Evolutionary conservation across 2,329 filamentous ascomycete genomes (phyloP), one percentile per base, ranked within the genome.

Genomic region (Epichloe aotearoae): DNA sequence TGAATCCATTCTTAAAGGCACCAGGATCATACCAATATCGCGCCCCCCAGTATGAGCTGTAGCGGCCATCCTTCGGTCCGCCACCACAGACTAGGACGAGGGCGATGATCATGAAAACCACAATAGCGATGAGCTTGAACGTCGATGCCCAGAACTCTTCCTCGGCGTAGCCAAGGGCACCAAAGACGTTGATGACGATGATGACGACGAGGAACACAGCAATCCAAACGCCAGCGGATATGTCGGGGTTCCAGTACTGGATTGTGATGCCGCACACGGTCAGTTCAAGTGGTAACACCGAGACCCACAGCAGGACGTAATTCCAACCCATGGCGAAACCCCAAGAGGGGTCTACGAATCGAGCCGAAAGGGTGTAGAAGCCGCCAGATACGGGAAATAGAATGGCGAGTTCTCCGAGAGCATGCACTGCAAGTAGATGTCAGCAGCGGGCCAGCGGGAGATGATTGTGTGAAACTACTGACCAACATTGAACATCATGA

Each of bases 1-100:
- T 83, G 69, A 88, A 88, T 30, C 84, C 84, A 58, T 86, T 79
- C 61, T 83, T 69, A 64, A 88, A 89, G 0, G 74, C 72, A 19
- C 74, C 74, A 0, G 74, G 69, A 23, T 73, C 61, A 50, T 74
- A 61, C 74, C 75, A 76, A 36, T 71, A 69, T 4, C 70, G 68
- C 1, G 72, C 71, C 77, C 74, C 74, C 59, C 66, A 73, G 61
- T 77, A 77, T 11, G 73, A 52, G 52, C 53, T 46, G 55, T 74
- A 75, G 19, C 55, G 50, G 36, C 74, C 72, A 20, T 59, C 66
- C 1, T 67, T 70, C 3, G 80, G 79, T 1, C 79, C 80, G 51
- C 81, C 81, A 19, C 81, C 81, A 5, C 72, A 69, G 40, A 81
- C 75, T 38, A 80, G 68, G 20, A 83, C 68, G 37, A 83, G 72